Conservation (phyloP, 106 monocot species). For the Dendrobium catenatum region DNA sequence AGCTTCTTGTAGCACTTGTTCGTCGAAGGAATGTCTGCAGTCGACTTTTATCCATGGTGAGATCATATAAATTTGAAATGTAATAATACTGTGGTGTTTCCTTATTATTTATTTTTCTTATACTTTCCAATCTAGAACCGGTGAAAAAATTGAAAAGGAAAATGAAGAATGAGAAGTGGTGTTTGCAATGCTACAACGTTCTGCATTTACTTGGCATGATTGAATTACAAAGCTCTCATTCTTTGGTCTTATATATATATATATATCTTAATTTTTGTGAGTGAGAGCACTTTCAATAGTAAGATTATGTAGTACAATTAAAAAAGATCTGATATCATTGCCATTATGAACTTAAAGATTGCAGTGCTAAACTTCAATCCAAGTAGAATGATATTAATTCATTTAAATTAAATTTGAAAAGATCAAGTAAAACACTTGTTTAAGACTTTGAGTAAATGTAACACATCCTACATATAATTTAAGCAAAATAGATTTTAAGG, state of each 20-base stretch:
- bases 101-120: neutral
- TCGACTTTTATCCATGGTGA: constrained; percentile 77
- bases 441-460: too few relatives aligned
- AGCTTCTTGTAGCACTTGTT: constrained; percentile 79
- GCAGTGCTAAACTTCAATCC: too few relatives aligned
- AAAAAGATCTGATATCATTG: too few relatives aligned
- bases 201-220: neutral
- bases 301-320: too few relatives aligned
- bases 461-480: too few relatives aligned
- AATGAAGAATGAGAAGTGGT: neutral
- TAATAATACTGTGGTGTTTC: neutral
- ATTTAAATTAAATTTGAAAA: too few relatives aligned
- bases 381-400: too few relatives aligned
- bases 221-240: neutral
- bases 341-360: too few relatives aligned
- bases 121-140: neutral
- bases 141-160: neutral
- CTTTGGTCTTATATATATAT: neutral
- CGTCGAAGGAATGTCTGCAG: constrained; percentile 63
- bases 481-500: too few relatives aligned
- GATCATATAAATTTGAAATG: neutral
- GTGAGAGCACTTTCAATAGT: too few relatives aligned
- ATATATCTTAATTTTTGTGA: too few relatives aligned
- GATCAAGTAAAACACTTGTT: too few relatives aligned
- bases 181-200: neutral